Evolutionary conservation across 2,329 filamentous ascomycete species (phyloP).

Genomic region (Fusarium sp.): DNA sequence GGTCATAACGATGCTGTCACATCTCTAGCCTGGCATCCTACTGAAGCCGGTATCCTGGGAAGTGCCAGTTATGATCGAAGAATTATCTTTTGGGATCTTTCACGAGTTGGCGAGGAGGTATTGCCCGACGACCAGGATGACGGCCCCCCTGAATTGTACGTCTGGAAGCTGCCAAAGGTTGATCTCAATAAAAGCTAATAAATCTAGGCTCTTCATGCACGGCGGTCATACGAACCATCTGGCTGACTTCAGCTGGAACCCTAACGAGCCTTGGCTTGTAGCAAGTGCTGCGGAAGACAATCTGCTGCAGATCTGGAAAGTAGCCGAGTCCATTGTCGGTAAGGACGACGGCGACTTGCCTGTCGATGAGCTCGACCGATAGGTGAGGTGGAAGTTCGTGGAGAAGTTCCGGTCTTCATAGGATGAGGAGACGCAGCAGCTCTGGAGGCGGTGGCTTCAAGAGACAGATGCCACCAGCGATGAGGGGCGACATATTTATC

Average conservation of each 20-base stretch:
- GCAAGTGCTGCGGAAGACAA: slow-evolving; percentile 98
- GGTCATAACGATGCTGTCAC: slow-evolving; percentile 92
- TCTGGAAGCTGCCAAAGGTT: slow-evolving; percentile 36
- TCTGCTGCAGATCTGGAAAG: slow-evolving; percentile 93
- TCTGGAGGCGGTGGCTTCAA: slow-evolving; percentile 38
- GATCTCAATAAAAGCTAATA: slow-evolving; percentile 32
- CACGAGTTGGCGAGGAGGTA: slow-evolving; percentile 92
- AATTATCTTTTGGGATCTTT: slow-evolving; percentile 96
- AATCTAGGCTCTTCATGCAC: slow-evolving; percentile 89
- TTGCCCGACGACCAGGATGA: slow-evolving; percentile 95
- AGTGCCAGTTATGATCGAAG: slow-evolving; percentile 93
- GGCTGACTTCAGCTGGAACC: slow-evolving; percentile 98
- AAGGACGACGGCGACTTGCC: slow-evolving; percentile 81
- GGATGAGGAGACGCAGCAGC: slow-evolving; percentile 46
- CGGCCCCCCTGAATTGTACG: slow-evolving; percentile 91
- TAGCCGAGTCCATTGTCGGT: slow-evolving; percentile 83
- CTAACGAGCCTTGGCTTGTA: slow-evolving; percentile 95
- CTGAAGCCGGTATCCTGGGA: slow-evolving; percentile 87
- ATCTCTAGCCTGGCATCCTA: slow-evolving; percentile 93
- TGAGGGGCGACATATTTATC: slow-evolving; percentile 32
- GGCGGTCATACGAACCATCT: slow-evolving; percentile 97
- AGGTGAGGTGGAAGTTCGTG: slow-evolving; percentile 53
- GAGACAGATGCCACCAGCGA: slow-evolving; percentile 17
- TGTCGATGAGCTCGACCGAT: slow-evolving; percentile 80
- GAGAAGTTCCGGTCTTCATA: slow-evolving; percentile 48